Percentiles rank a stretch among this genome's conserved stretches.
These are phyloP conservation scores for Oryza longistaminata DNA, from an alignment of 176 grass and related monocot species.

Conservation along the genomic window DNA sequence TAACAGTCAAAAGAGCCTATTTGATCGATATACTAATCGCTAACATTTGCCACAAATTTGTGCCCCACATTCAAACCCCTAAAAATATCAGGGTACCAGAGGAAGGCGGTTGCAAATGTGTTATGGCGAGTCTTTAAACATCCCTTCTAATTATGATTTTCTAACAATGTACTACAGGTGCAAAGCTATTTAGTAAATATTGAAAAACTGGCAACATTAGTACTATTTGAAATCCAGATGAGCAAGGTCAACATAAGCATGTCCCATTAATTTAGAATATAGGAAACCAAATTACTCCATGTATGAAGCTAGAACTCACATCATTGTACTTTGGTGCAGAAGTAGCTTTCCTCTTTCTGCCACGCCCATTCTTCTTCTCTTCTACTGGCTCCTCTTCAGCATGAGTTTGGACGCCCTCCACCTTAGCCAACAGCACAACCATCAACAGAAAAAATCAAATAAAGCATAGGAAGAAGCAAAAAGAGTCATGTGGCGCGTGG, in stretches of 20 bases:
- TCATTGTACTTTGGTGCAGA: conserved; percentile 62
- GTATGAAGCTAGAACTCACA: conserved; percentile 55
- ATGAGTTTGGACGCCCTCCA: conserved; percentile 48
- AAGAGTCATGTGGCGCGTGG: background rate
- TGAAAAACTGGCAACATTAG: background rate
- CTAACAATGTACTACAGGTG: background rate
- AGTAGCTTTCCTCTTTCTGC: conserved; percentile 62
- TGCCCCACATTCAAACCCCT: background rate
- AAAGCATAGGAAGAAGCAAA: background rate
- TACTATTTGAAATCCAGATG: background rate
- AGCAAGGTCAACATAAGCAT: conserved; percentile 12
- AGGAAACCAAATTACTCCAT: background rate
- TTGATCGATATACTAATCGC: background rate
- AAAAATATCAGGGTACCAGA: background rate
- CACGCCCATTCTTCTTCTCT: conserved; percentile 58
- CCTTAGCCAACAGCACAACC: conserved; percentile 27
- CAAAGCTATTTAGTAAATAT: background rate
- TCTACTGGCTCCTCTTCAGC: conserved; percentile 48
- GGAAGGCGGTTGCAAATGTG: background rate
- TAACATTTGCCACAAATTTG: background rate
- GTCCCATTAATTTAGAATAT: background rate
- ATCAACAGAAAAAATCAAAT: background rate
- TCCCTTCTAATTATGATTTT: background rate
- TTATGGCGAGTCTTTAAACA: background rate
- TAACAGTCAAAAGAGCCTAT: background rate